These are phyloP conservation scores for Cyanidioschyzon merolae DNA, from an alignment of 23 red algal species.

Conservation along the genomic window DNA sequence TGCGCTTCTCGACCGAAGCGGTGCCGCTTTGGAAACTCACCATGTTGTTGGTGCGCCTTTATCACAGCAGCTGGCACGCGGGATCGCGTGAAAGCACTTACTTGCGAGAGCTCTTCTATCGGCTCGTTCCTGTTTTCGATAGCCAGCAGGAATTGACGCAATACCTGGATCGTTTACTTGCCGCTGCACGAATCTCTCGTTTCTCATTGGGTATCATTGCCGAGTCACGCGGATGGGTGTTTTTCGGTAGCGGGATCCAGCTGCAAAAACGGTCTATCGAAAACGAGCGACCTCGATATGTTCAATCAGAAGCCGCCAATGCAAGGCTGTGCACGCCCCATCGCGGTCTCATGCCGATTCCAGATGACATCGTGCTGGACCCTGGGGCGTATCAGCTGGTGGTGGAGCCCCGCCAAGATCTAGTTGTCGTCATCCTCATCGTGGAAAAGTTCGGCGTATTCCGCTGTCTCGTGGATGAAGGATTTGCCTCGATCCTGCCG, in stretches of 20 bases:
- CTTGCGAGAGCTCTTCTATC: not conserved
- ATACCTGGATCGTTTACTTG: not conserved
- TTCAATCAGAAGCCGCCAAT: not conserved
- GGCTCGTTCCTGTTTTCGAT: not conserved
- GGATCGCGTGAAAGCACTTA: not conserved
- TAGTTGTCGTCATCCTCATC: not conserved
- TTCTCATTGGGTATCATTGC: not conserved
- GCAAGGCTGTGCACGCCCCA: not conserved
- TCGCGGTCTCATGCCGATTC: not conserved
- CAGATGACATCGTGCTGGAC: not conserved
- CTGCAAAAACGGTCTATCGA: not conserved
- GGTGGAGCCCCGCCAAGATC: not conserved
- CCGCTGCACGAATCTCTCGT: not conserved
- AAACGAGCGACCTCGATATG: not conserved
- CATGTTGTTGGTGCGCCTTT: not conserved
- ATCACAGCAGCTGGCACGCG: not conserved
- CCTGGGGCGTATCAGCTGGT: not conserved
- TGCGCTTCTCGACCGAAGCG: too few relatives aligned
- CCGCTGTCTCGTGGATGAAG: slow-evolving; percentile 8
- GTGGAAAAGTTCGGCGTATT: slow-evolving; percentile 31
- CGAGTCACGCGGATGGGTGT: not conserved
- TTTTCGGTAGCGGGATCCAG: not conserved
- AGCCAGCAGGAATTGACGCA: not conserved
- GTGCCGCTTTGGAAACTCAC: not conserved
- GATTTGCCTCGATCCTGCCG: not conserved